Evolutionary conservation across 176 grass and related monocot genomes (phyloP).

Genomic region (Triticum monococcum): DNA sequence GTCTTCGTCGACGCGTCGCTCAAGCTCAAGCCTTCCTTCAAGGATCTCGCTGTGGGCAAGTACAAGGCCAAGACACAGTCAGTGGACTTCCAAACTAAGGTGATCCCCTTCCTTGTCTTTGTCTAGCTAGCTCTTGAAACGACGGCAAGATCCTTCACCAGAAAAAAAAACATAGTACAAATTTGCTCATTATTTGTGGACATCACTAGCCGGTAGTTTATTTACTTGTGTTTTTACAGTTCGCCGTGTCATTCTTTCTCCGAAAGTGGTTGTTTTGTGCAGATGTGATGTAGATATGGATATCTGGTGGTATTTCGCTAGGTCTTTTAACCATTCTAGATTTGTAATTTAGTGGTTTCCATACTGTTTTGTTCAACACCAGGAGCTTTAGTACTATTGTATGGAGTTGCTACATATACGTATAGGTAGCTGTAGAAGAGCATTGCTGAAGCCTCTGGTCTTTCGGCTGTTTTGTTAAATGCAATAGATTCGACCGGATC

Average conservation of each 20-base stretch:
- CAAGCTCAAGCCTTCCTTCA: conserved; percentile 48
- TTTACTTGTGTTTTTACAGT: background rate
- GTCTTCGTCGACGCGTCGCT: conserved; percentile 62
- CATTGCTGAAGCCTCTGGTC: background rate
- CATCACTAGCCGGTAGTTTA: background rate
- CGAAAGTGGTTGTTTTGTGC: background rate
- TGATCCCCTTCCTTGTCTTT: background rate
- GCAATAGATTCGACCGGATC: background rate
- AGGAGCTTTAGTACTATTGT: background rate
- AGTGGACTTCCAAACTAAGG: conserved; percentile 64
- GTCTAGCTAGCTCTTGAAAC: background rate
- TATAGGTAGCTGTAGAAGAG: background rate
- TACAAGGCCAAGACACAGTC: conserved; percentile 55
- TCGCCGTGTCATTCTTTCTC: background rate
- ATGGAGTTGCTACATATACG: background rate
- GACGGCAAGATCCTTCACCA: background rate
- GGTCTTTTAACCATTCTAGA: background rate
- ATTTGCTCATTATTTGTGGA: background rate
- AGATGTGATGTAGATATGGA: background rate
- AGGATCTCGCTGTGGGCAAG: conserved; percentile 17
- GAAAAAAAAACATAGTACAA: background rate
- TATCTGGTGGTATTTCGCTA: background rate
- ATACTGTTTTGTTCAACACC: background rate
- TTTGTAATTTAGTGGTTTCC: background rate
- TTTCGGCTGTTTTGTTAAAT: background rate